Percentiles rank a stretch among this genome's conserved stretches.
Conservation (phyloP, 129 eudicot species). For the Solidago caesia region DNA sequence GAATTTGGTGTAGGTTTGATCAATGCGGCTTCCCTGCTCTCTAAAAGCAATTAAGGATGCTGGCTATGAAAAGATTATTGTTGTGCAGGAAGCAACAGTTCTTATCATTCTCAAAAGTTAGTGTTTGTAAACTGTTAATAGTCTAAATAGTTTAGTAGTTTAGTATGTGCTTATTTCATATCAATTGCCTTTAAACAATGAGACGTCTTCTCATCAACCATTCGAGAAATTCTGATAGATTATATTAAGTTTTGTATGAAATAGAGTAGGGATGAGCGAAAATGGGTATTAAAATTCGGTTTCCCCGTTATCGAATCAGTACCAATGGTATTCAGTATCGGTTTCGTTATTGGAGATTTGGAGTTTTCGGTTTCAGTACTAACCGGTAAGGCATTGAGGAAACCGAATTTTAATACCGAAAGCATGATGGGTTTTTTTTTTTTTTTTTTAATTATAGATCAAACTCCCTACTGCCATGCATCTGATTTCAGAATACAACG, state of each 20-base stretch:
- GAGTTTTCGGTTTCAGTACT: too few species aligned
- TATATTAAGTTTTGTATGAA: not conserved
- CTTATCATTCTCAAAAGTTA: conserved; percentile 77
- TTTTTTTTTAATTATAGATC: too few species aligned
- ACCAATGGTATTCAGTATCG: too few species aligned
- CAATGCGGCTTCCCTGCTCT: conserved; percentile 75
- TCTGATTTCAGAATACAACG: too few species aligned
- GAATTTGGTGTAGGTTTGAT: conserved; percentile 64
- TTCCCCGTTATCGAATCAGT: too few species aligned
- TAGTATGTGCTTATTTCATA: not conserved
- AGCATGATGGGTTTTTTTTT: too few species aligned
- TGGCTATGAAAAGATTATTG: conserved; percentile 94
- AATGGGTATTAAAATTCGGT: too few species aligned
- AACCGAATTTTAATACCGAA: too few species aligned
- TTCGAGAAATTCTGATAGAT: not conserved
- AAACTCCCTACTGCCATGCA: too few species aligned
- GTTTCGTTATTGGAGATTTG: too few species aligned
- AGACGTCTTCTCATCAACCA: too few species aligned
- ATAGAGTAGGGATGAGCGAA: not conserved
- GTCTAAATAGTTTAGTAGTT: not conserved
- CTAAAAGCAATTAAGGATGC: conserved; percentile 87
- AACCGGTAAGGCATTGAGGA: too few species aligned
- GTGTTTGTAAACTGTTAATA: not conserved
- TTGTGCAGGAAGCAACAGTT: conserved; percentile 96
- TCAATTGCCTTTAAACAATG: not conserved